Evolutionary conservation across 1,284 basidiomycete species (phyloP), one percentile per base, ranked within the genome.

Genomic region (Naganishia sp.): DNA sequence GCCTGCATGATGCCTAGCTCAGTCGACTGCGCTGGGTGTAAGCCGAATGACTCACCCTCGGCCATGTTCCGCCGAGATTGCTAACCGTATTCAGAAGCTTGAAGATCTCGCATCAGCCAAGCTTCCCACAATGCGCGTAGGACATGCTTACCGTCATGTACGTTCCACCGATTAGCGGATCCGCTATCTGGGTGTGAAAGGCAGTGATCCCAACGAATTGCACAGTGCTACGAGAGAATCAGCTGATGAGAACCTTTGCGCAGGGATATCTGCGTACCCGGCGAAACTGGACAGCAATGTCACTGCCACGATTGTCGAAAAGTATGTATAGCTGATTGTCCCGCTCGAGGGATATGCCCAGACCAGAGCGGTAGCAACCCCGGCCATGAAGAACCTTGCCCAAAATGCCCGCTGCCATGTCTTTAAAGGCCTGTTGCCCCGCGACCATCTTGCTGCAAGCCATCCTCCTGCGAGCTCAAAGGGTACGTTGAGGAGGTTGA

Each of bases 131-230:
- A 45, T 32, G 21, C 10, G 2, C 31, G 17, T 46, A 43, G 25
- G 31, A 63, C 31, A 32, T 13, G 75, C 87, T 77, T 75, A 92
- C 92, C 17, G 94, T 97, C 94, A 97, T 97, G 77, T 97, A 97
- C 1, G 94, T 97, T 55, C 94, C 96, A 35, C 96, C 96, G 68
- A 99, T 98, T 17, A 97, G 76, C 0, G 96, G 96, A 76, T 99
- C 96, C 0, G 96, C 94, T 60, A 99, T 90, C 68, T 92, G 88
- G 1, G 94, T 98, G 76, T 99, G 95, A 85, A 98, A 99, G 3
- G 96, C 95, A 10, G 93, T 92, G 71, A 99, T 94, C 18, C 95
- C 94, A 23, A 98, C 95, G 74, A 99, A 99, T 79, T 99, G 95
- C 11, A 99, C 89, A 7, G 96, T 99, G 62, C 92, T 94, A 67